Conservation (phyloP, 2,329 filamentous ascomycete genomes). For the Orbilia ellipsospora region DNA sequence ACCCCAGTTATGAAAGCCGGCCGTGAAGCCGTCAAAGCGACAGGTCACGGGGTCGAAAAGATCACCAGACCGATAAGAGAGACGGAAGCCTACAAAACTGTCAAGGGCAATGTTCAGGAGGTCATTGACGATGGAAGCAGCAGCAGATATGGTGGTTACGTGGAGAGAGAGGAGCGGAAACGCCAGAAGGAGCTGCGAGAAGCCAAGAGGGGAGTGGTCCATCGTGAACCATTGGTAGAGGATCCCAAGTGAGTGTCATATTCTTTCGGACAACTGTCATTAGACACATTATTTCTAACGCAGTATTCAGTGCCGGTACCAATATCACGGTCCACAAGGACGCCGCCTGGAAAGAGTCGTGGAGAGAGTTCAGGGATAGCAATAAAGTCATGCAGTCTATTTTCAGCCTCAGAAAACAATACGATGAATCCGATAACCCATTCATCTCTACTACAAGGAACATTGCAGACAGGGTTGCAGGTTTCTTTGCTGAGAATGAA, state of each 20-base stretch:
- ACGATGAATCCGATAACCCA: slow-evolving; percentile 97
- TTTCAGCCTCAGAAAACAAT: slow-evolving; percentile 85
- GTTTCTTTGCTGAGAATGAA: slow-evolving; percentile 99
- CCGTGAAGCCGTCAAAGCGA: slow-evolving; percentile 83
- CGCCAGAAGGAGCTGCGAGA: slow-evolving; percentile 80
- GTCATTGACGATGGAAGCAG: slow-evolving; percentile 97
- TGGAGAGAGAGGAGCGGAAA: slow-evolving; percentile 92
- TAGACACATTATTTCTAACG: background rate
- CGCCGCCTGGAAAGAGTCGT: slow-evolving; percentile 97
- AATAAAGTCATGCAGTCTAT: slow-evolving; percentile 88
- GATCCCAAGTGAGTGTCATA: slow-evolving; percentile 81
- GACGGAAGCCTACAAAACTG: slow-evolving; percentile 88
- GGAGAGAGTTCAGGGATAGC: slow-evolving; percentile 91
- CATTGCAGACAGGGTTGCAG: slow-evolving; percentile 90
- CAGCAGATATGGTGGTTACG: slow-evolving; percentile 94
- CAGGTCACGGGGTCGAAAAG: slow-evolving; percentile 88
- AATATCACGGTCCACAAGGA: slow-evolving; percentile 97
- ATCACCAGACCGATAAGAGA: slow-evolving; percentile 93
- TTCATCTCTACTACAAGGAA: slow-evolving; percentile 91
- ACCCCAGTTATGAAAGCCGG: slow-evolving; percentile 92
- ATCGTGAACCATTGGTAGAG: slow-evolving; percentile 76
- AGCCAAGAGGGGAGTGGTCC: slow-evolving; percentile 68
- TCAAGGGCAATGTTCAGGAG: slow-evolving; percentile 78
- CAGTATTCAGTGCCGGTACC: slow-evolving; percentile 78
- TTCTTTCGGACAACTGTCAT: background rate